These are phyloP conservation scores for Kazachstania psychrophila DNA, from an alignment of 805 yeast species.

Conservation along the genomic window DNA sequence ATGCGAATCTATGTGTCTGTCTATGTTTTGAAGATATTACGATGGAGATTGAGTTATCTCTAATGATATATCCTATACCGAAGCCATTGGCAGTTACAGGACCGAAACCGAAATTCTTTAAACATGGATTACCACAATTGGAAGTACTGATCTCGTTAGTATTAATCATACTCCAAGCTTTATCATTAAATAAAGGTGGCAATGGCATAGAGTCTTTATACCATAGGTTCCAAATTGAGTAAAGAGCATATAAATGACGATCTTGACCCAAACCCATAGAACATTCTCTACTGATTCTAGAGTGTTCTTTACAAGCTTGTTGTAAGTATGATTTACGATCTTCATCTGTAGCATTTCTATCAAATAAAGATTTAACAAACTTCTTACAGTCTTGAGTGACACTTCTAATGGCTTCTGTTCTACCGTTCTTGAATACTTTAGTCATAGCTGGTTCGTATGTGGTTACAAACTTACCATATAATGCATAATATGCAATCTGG, in stretches of 20 bases:
- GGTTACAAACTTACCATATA: slow-evolving; percentile 87
- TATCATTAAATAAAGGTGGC: slow-evolving; percentile 73
- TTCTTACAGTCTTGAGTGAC: slow-evolving; percentile 72
- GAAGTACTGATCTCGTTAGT: slow-evolving; percentile 74
- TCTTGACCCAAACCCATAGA: slow-evolving; percentile 83
- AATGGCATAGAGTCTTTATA: slow-evolving; percentile 31
- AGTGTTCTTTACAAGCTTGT: slow-evolving; percentile 64
- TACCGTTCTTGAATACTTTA: slow-evolving; percentile 73
- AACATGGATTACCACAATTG: slow-evolving; percentile 87
- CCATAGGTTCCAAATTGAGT: slow-evolving; percentile 67
- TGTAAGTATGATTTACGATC: slow-evolving; percentile 49
- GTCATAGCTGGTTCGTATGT: slow-evolving; percentile 98
- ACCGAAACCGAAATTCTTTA: slow-evolving; percentile 82
- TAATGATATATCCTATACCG: slow-evolving; percentile 87
- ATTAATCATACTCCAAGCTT: slow-evolving; percentile 81
- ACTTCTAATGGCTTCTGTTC: slow-evolving; percentile 86
- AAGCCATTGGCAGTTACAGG: slow-evolving; percentile 86
- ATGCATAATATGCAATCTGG: slow-evolving; percentile 85
- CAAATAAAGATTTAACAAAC: slow-evolving; percentile 80
- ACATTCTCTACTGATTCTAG: slow-evolving; percentile 56
- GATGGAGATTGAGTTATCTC: slow-evolving; percentile 65
- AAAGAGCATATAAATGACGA: slow-evolving; percentile 79
- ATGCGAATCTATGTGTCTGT: slow-evolving; percentile 68
- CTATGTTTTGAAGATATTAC: slow-evolving; percentile 83
- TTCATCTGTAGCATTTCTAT: slow-evolving; percentile 47